Conservation (phyloP, 495 filamentous ascomycete species). For the Umbilicaria muhlenbergii region DNA sequence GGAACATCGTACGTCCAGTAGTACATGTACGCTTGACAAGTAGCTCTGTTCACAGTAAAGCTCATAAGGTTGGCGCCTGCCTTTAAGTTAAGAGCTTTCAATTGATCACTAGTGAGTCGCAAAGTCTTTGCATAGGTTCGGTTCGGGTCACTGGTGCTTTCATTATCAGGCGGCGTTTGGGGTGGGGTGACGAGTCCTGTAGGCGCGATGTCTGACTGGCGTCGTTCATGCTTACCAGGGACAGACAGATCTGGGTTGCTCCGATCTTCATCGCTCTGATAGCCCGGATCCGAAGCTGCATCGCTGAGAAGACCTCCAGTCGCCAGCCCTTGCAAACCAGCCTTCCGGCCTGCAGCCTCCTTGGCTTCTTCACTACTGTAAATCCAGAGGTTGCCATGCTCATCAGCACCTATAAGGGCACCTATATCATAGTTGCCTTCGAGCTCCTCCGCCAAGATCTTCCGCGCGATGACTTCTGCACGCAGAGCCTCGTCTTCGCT, state of each 20-base stretch:
- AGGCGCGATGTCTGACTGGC: slow-evolving; percentile 55
- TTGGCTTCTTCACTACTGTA: slow-evolving; percentile 97
- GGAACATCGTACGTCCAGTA: slow-evolving; percentile 80
- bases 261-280: slow-evolving; percentile 67
- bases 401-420: slow-evolving; percentile 84
- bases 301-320: slow-evolving; percentile 44
- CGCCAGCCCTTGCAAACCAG: slow-evolving; percentile 34
- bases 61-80: slow-evolving; percentile 79
- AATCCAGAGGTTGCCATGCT: slow-evolving; percentile 94
- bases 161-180: slow-evolving; percentile 47
- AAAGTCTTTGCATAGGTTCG: slow-evolving; percentile 93
- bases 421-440: slow-evolving; percentile 95
- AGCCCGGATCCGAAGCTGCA: slow-evolving; percentile 80
- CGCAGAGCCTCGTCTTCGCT: slow-evolving; percentile 81
- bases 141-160: slow-evolving; percentile 45
- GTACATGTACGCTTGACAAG: slow-evolving; percentile 82
- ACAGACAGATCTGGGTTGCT: slow-evolving; percentile 19
- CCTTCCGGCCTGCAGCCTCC: slow-evolving; percentile 45
- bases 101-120: slow-evolving; percentile 87
- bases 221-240: slow-evolving; percentile 31
- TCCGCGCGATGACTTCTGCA: slow-evolving; percentile 86
- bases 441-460: slow-evolving; percentile 85
- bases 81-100: slow-evolving; percentile 73
- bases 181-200: slow-evolving; percentile 59
- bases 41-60: slow-evolving; percentile 90